Evolutionary conservation across 305 asterid species (phyloP), one percentile per base, ranked within the genome.

Genomic region (Ajuga reptans): DNA sequence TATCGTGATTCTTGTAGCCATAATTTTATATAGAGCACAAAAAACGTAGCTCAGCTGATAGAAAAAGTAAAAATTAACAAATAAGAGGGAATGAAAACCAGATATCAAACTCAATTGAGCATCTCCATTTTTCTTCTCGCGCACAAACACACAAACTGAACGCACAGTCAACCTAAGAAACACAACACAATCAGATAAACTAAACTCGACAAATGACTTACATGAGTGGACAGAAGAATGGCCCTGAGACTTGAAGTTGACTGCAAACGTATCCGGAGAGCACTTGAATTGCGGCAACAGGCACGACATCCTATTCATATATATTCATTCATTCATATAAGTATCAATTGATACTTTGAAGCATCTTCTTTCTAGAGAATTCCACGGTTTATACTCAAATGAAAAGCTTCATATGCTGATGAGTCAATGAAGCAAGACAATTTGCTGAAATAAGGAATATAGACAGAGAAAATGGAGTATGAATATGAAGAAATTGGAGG

Each of bases 251-350:
- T 85, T 90, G 77, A 87, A 82, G 80, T 81, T 79, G 37, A 80
- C 79, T 57, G 87, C 85, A 72, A 88, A 86, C 67, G 95, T 81
- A 61, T 90, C 98, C n/a, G 92, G 97, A 80, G 83, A 86, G 73
- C 92, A 88, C 84, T 81, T 86, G 90, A 92, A 92, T 68, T 92
- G 96, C 15, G 96, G 98, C 92, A 92, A 79, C 72, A 92, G 76
- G 78, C 94, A 90, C 75, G 97, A 84, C 97, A 92, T 89, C 64
- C 77, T 84, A 81, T 76, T 75, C 76, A 72, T 59, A 77, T 64
- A 71, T 33, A 76, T 53, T 67, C 78, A 78, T 72, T 29, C 65
- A 76, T 72, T 29, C 65, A 76, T 76, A 66, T 17, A 73, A 42
- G 47, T 27, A 69, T 54, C 75, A 50, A 56, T 64, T 15, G 29